Percentiles rank a stretch among this genome's conserved stretches.
Evolutionary conservation across 495 filamentous ascomycete species (phyloP).

Genomic region (Penicillium paradoxum): DNA sequence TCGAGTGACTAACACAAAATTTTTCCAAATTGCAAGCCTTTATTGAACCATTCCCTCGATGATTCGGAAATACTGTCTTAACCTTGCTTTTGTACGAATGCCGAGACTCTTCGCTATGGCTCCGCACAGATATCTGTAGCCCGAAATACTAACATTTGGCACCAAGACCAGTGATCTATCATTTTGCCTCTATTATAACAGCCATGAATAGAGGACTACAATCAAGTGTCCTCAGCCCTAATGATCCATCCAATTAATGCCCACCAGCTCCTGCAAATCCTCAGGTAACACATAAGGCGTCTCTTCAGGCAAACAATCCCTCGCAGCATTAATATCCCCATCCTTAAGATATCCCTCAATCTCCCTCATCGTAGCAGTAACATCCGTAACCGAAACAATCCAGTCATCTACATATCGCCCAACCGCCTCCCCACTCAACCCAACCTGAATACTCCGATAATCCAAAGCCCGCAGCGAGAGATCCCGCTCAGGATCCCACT

Average conservation of each 20-base stretch:
- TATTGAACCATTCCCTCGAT: too few species aligned
- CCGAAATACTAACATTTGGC: too few species aligned
- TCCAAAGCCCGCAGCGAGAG: conserved; percentile 34
- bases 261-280: conserved; percentile 24
- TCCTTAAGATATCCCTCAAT: conserved; percentile 43
- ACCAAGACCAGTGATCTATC: too few species aligned
- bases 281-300: conserved; percentile 38
- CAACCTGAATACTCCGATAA: conserved; percentile 58
- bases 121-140: too few species aligned
- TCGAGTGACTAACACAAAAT: too few species aligned
- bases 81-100: too few species aligned
- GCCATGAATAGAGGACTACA: neutral
- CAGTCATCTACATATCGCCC: conserved; percentile 45
- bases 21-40: too few species aligned
- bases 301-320: conserved; percentile 43
- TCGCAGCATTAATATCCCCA: conserved; percentile 26
- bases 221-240: too few species aligned
- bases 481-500: conserved; percentile 60
- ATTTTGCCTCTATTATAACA: too few species aligned
- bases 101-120: too few species aligned
- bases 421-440: conserved; percentile 41
- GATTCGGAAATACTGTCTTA: too few species aligned
- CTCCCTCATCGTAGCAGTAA: conserved; percentile 47
- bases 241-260: neutral
- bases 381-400: conserved; percentile 53